phyloP scores from a whole-genome alignment of 345 rosid genomes.

The Hibiscus tridactylites region DNA sequence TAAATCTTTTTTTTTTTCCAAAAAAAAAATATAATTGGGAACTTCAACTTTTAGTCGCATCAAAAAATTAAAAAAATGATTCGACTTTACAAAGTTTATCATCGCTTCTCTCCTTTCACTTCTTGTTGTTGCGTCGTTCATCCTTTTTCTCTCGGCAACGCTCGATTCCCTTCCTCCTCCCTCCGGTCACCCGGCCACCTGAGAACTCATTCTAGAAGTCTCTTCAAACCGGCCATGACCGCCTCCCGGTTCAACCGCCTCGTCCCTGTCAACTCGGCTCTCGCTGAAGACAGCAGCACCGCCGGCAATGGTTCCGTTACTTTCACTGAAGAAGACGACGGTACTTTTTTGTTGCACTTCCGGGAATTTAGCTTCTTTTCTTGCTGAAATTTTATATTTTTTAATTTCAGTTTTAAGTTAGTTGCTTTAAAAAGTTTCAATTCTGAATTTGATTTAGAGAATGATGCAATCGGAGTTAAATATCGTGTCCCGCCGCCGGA shows the following conservation, averaged over 20 bases:
- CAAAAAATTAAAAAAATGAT: conserved; percentile 18
- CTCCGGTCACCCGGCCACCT: conserved; percentile 22
- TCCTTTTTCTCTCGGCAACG: conserved; percentile 6
- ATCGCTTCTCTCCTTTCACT: conserved; percentile 32
- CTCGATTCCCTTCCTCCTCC: conserved; percentile 9
- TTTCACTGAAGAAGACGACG: conserved; percentile 50
- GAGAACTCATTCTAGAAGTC: conserved; percentile 19
- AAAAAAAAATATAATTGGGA: no score
- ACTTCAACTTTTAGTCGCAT: background rate
- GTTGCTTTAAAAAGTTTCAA: background rate
- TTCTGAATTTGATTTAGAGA: conserved; percentile 19
- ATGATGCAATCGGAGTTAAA: conserved; percentile 36
- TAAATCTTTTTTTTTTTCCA: no score
- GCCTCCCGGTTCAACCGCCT: conserved; percentile 35
- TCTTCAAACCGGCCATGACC: conserved; percentile 27
- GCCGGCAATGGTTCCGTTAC: conserved; percentile 20
- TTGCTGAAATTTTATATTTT: background rate
- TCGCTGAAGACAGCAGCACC: conserved; percentile 33
- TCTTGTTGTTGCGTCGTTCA: conserved; percentile 11
- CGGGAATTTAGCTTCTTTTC: background rate
- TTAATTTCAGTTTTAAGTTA: background rate
- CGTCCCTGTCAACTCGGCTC: conserved; percentile 31
- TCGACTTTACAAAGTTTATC: conserved; percentile 41
- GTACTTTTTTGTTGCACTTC: background rate
- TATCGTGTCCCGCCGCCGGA: conserved; percentile 80